phyloP scores from a whole-genome alignment of 805 yeast species.

The Saturnispora quitensis region DNA sequence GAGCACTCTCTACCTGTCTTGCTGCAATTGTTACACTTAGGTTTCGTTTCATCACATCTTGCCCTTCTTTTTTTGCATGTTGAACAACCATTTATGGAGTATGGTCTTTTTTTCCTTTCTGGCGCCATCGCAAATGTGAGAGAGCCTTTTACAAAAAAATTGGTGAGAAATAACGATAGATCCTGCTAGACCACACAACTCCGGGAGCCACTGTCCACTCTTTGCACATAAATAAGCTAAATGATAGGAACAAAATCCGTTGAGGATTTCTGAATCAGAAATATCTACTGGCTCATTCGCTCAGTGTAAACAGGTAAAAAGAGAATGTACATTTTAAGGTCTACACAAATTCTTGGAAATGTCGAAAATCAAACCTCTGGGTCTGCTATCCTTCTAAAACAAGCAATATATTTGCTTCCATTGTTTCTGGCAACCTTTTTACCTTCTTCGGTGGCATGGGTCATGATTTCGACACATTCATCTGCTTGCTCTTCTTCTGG shows the following conservation, averaged over 20 bases:
- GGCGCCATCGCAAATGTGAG: not conserved
- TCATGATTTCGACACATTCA: constrained; percentile 79
- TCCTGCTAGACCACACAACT: not conserved
- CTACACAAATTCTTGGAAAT: not conserved
- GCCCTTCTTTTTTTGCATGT: constrained; percentile 37
- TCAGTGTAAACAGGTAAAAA: not conserved
- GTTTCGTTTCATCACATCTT: constrained; percentile 34
- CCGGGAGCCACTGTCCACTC: not conserved
- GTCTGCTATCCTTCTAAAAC: constrained; percentile 65
- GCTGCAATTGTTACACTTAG: constrained; percentile 34
- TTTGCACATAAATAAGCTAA: not conserved
- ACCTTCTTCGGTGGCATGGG: constrained; percentile 93
- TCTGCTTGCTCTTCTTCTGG: constrained; percentile 76
- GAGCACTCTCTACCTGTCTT: constrained; percentile 30
- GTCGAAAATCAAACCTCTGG: constrained; percentile 30
- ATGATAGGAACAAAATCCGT: not conserved
- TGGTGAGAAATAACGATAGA: not conserved
- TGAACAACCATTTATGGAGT: constrained; percentile 37
- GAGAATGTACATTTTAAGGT: not conserved
- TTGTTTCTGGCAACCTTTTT: constrained; percentile 88
- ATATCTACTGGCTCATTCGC: not conserved
- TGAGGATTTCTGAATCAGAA: not conserved
- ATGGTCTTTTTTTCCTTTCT: constrained; percentile 30
- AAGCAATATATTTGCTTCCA: constrained; percentile 83
- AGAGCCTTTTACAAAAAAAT: too few relatives aligned